A percentile compares a stretch with the other conserved stretches of the same genome.
Evolutionary conservation across 345 rosid genomes (phyloP).

Genomic region (Brassica cretica): DNA sequence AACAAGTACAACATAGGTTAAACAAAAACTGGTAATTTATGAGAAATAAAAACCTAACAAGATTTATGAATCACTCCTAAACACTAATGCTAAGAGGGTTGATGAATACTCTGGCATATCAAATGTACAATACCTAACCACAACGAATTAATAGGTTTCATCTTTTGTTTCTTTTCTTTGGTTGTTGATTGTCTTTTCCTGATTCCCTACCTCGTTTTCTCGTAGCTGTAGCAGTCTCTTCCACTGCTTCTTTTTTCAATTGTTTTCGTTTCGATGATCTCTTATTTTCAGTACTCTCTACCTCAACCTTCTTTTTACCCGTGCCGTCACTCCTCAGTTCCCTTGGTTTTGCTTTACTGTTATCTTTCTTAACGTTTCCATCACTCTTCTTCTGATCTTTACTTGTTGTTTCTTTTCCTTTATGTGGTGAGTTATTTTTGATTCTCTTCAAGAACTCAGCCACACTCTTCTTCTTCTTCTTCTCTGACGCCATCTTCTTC

Average conservation of each 20-base stretch:
- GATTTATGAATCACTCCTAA: constrained; percentile 16
- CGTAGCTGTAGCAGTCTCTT: constrained; percentile 5
- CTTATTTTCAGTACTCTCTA: constrained; percentile 36
- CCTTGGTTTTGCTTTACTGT: constrained; percentile 46
- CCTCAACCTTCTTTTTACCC: constrained; percentile 42
- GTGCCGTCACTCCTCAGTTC: constrained; percentile 38
- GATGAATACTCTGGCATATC: constrained; percentile 17
- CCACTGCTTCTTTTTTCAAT: constrained; percentile 42
- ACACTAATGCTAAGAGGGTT: constrained; percentile 12
- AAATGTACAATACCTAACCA: constrained; percentile 32
- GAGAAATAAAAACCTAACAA: constrained; percentile 9
- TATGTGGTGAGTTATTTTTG: constrained; percentile 52
- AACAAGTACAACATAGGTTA: not conserved
- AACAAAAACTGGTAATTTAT: constrained; percentile 7
- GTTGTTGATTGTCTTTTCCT: constrained; percentile 36
- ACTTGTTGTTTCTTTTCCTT: constrained; percentile 33
- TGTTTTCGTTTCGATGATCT: constrained; percentile 46
- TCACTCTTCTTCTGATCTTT: constrained; percentile 38
- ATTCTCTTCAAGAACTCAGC: constrained; percentile 73
- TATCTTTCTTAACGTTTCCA: constrained; percentile 38
- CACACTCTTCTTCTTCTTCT: constrained; percentile 58
- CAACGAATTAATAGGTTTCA: not conserved
- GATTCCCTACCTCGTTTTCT: constrained; percentile 58
- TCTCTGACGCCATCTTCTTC: constrained; percentile 36
- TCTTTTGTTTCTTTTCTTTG: constrained; percentile 44